Evolutionary conservation across 805 yeast species (phyloP), one percentile per base, ranked within the genome.

Genomic region (Saccharomycodes ludwigii): DNA sequence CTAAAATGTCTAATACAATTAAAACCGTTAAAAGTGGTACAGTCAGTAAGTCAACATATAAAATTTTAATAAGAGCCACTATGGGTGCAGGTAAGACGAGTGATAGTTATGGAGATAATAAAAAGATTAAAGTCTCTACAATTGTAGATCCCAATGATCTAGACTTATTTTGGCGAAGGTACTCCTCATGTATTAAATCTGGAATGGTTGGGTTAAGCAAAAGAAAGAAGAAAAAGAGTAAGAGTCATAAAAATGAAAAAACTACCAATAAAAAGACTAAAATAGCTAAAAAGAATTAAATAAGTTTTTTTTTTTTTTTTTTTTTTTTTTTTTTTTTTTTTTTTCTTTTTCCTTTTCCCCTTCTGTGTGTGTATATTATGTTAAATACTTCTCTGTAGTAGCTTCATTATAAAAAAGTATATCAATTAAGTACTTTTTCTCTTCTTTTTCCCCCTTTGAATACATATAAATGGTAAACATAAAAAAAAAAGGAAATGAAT

Each of bases 121-220:
- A 59, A 35, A 73, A 73, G 43, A 47, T 54, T n/a, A 81, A 81
- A 47, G 51, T 77, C 20, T 72, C 85, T 18, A 85, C 96, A 0
- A 70, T 76, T 9, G 85, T 86, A 5, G 68, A 68, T 18, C 60
- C 74, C 1, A 68, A 63, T 2, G 56, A 68, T 3, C 59, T 86
- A 41, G 82, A 76, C 40, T 52, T 60, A 37, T 86, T 86, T 52
- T 86, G 95, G 95, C 52, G 54, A 26, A 74, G 73, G 17, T 86
- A 85, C 55, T 58, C 82, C 1, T 73, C 71, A 26, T 69, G 69
- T 0, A 63, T 85, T 34, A 85, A 82, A 50, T 49, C 63, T 15
- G 86, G 91, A 4, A 72, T 81, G 53, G 59, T 60, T 3, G 95
- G 94, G 2, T 65, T 86, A 52, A 69, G 73, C 49, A 82, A 78